These are phyloP conservation scores for Zygnema cylindricum DNA, from an alignment of 139 green algal genomes.

Conservation along the genomic window DNA sequence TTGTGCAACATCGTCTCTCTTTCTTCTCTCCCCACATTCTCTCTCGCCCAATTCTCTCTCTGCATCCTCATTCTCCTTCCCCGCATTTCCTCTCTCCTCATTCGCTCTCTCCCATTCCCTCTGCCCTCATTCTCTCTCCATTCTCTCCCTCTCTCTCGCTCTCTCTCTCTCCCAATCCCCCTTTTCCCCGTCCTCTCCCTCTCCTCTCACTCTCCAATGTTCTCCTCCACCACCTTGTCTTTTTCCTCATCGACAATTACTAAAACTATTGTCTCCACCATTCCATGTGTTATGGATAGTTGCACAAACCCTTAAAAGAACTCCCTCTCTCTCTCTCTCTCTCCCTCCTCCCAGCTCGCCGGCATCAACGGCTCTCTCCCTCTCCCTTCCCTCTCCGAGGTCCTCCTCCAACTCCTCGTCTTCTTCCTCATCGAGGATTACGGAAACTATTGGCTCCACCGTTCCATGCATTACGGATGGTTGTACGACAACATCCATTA, in stretches of 20 bases:
- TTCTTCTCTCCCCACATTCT: too few species aligned
- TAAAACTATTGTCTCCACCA: constrained; percentile 69
- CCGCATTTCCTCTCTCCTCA: too few species aligned
- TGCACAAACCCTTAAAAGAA: too few species aligned
- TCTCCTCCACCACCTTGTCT: constrained; percentile 1
- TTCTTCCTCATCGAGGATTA: constrained; percentile 69
- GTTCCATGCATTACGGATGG: constrained; percentile 53
- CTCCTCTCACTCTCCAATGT: neutral
- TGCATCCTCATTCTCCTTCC: too few species aligned
- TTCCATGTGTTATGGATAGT: constrained; percentile 47
- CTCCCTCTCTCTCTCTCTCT: constrained; percentile 1
- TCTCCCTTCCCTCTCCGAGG: constrained; percentile 39
- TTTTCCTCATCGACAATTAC: constrained; percentile 68
- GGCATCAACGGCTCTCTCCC: constrained; percentile 57
- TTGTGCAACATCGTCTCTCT: too few species aligned
- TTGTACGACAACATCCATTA: constrained; percentile 65
- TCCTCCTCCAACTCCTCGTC: constrained; percentile 57
- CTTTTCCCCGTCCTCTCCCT: neutral
- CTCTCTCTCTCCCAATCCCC: neutral
- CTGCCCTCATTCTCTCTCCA: neutral
- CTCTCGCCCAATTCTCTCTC: too few species aligned
- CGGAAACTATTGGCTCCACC: constrained; percentile 68
- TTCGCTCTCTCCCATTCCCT: neutral
- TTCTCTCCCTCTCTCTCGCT: neutral
- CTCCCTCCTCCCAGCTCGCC: constrained; percentile 27